Evolutionary conservation across 164 flowering plant genomes (phyloP).

Genomic region (Kingdonia uniflora): DNA sequence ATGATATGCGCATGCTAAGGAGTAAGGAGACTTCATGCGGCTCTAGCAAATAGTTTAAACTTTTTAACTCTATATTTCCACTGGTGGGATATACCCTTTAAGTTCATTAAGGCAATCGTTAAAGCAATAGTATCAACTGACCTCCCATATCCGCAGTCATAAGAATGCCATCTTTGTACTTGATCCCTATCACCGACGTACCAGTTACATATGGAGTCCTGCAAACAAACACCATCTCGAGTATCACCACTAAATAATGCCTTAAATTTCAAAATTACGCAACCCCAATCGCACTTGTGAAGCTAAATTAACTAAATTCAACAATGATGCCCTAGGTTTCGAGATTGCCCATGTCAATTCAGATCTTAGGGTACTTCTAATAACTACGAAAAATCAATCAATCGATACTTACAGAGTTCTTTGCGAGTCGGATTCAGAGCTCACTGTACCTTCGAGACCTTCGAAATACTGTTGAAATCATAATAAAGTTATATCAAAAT

Average conservation of each 20-base stretch:
- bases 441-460: constrained; percentile 13
- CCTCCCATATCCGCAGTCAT: constrained; percentile 99
- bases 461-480: too few species aligned
- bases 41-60: not conserved
- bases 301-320: not conserved
- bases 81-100: not conserved
- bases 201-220: constrained; percentile 94
- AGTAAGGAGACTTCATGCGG: not conserved
- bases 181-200: constrained; percentile 75
- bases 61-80: not conserved
- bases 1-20: too few species aligned
- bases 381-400: not conserved
- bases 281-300: not conserved
- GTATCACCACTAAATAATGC: not conserved
- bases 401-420: constrained; percentile 27
- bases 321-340: too few species aligned
- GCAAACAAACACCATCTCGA: not conserved
- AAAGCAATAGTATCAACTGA: constrained; percentile 16
- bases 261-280: not conserved
- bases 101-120: not conserved
- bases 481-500: too few species aligned
- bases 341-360: too few species aligned
- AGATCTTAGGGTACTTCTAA: too few species aligned
- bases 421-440: constrained; percentile 15
- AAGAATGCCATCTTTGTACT: constrained; percentile 87